Conservation (phyloP, 2,329 filamentous ascomycete genomes). For the Calonectria fujianensis region DNA sequence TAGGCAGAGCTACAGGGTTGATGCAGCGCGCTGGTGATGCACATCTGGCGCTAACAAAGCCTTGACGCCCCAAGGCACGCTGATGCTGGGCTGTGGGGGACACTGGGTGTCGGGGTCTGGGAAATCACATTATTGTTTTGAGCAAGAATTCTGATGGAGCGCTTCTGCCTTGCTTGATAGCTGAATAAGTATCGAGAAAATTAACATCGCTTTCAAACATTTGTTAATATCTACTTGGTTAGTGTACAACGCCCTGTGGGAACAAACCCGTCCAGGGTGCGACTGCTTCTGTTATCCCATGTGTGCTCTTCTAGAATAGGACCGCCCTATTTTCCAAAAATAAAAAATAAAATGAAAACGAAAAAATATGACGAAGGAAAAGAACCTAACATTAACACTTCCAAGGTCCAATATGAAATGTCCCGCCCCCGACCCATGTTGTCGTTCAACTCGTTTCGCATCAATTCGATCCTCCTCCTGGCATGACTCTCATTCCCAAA, state of each 20-base stretch:
- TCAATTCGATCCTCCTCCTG: slow-evolving; percentile 11
- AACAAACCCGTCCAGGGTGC: slow-evolving; percentile 5
- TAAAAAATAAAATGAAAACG: background rate
- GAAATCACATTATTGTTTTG: background rate
- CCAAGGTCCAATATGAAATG: slow-evolving; percentile 22
- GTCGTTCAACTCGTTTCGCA: slow-evolving; percentile 29
- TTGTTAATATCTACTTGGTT: slow-evolving; percentile 18
- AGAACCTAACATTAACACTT: slow-evolving; percentile 13
- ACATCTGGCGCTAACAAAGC: slow-evolving; percentile 7
- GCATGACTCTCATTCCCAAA: slow-evolving; percentile 43
- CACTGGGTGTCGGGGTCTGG: background rate
- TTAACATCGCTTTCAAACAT: slow-evolving; percentile 6
- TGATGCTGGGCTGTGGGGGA: background rate
- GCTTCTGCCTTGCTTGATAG: background rate
- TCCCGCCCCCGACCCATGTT: slow-evolving; percentile 28
- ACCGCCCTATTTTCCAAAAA: slow-evolving; percentile 25
- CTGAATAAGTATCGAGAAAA: background rate
- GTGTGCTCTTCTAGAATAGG: slow-evolving; percentile 34
- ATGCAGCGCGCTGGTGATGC: slow-evolving; percentile 14
- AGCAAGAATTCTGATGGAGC: background rate
- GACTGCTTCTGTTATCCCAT: slow-evolving; percentile 9
- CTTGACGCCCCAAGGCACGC: background rate
- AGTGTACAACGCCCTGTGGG: slow-evolving; percentile 30
- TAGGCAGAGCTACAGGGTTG: background rate
- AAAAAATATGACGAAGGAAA: background rate